Conservation (phyloP, 2,329 filamentous ascomycete genomes). For the Metarhizium robertsii region DNA sequence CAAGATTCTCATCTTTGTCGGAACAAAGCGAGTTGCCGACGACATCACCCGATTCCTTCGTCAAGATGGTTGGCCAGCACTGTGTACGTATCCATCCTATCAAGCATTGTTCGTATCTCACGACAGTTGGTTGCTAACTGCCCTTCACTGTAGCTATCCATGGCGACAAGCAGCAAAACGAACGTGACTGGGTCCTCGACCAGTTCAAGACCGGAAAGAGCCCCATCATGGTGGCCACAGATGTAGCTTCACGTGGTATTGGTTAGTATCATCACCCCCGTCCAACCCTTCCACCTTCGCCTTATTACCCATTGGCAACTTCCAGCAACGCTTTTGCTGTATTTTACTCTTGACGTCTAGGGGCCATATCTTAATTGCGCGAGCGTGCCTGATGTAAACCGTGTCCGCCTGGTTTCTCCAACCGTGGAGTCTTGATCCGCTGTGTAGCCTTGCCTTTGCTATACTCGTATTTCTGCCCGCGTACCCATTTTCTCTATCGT, state of each 20-base stretch:
- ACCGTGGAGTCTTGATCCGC: slow-evolving; percentile 72
- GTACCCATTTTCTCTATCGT: slow-evolving; percentile 46
- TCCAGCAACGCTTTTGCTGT: slow-evolving; percentile 54
- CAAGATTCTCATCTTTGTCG: slow-evolving; percentile 93
- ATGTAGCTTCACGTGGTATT: slow-evolving; percentile 99
- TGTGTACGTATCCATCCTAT: slow-evolving; percentile 55
- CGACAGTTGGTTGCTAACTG: slow-evolving; percentile 25
- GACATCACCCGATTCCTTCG: slow-evolving; percentile 96
- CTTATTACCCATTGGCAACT: slow-evolving; percentile 36
- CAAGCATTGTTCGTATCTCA: slow-evolving; percentile 19
- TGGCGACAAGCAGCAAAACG: slow-evolving; percentile 98
- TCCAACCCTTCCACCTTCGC: slow-evolving; percentile 22
- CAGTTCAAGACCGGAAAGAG: slow-evolving; percentile 99
- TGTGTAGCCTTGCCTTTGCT: slow-evolving; percentile 42
- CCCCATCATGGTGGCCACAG: slow-evolving; percentile 99
- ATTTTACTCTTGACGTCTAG: slow-evolving; percentile 87
- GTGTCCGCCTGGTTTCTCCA: slow-evolving; percentile 73
- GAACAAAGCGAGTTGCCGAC: slow-evolving; percentile 90
- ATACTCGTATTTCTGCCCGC: slow-evolving; percentile 70
- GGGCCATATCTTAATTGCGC: slow-evolving; percentile 75
- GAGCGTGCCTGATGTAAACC: slow-evolving; percentile 80
- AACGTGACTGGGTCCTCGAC: slow-evolving; percentile 98
- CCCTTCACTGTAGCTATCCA: slow-evolving; percentile 66
- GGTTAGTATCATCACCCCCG: slow-evolving; percentile 72
- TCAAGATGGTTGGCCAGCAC: slow-evolving; percentile 94